Percentiles rank a stretch among this genome's conserved stretches.
Conservation (phyloP, 2,329 filamentous ascomycete species). For the Aspergillus uvarum region DNA sequence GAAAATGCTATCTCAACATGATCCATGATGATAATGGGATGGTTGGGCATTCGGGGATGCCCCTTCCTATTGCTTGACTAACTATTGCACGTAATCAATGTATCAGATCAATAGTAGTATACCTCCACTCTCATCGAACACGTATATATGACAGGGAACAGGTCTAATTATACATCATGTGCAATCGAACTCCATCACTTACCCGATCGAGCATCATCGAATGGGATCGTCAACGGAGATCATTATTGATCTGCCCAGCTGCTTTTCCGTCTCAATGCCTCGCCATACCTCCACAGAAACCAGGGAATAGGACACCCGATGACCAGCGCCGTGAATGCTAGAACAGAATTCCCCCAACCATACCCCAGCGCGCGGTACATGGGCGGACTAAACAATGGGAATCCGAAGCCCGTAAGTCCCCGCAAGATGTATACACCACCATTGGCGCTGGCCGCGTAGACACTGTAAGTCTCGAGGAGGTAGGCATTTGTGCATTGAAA, state of each 20-base stretch:
- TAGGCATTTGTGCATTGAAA: slow-evolving; percentile 26
- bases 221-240: too few species aligned
- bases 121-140: too few species aligned
- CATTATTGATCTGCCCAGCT: neutral
- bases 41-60: too few species aligned
- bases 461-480: slow-evolving; percentile 43
- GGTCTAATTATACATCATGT: too few species aligned
- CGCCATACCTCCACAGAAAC: slow-evolving; percentile 49
- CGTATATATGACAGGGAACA: too few species aligned
- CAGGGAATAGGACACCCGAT: slow-evolving; percentile 45
- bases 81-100: too few species aligned
- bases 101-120: too few species aligned
- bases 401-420: slow-evolving; percentile 4
- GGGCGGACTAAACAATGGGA: slow-evolving; percentile 26
- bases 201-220: too few species aligned
- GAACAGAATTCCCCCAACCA: slow-evolving; percentile 46
- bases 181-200: too few species aligned
- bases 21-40: too few species aligned
- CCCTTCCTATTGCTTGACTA: too few species aligned
- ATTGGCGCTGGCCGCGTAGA: slow-evolving; percentile 50
- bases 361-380: slow-evolving; percentile 41
- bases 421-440: slow-evolving; percentile 19
- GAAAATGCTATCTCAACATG: too few species aligned
- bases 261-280: slow-evolving; percentile 31
- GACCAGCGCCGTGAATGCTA: slow-evolving; percentile 32